phyloP scores from a whole-genome alignment of 2,329 filamentous ascomycete species.

The Chrysoporthe deuterocubensis region DNA sequence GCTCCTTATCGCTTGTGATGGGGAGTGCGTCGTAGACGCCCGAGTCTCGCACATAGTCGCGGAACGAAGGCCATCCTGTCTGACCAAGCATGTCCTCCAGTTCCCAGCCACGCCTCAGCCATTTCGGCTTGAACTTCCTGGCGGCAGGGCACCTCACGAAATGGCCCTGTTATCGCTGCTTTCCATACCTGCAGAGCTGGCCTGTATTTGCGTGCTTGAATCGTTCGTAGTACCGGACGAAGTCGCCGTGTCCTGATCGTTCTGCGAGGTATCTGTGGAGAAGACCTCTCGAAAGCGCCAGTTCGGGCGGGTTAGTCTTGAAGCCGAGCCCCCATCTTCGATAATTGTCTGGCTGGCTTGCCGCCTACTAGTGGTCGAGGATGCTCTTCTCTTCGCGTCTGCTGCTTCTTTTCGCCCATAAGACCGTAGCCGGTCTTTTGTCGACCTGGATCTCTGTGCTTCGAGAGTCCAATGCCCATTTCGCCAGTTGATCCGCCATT shows the following conservation, averaged over 20 bases:
- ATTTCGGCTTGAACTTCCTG: neutral
- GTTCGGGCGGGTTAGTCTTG: neutral
- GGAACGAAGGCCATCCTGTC: neutral
- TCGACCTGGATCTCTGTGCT: neutral
- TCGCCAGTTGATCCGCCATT: neutral
- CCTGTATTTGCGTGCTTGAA: neutral
- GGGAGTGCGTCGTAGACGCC: neutral
- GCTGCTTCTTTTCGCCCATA: neutral
- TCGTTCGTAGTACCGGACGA: neutral
- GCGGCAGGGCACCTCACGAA: neutral
- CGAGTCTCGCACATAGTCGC: neutral
- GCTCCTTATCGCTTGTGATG: neutral
- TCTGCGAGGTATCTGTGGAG: neutral
- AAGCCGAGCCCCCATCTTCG: neutral
- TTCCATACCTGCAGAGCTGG: neutral
- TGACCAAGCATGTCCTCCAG: neutral
- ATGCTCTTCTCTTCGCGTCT: neutral
- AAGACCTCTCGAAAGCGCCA: neutral
- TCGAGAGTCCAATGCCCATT: neutral
- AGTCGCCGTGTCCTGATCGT: neutral
- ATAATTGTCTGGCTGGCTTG: neutral
- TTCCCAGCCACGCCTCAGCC: neutral
- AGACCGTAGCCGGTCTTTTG: neutral
- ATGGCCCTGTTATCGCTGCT: neutral
- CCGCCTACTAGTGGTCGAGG: neutral